Evolutionary conservation across 306 rosid species (phyloP).

Genomic region (Alnus glutinosa): DNA sequence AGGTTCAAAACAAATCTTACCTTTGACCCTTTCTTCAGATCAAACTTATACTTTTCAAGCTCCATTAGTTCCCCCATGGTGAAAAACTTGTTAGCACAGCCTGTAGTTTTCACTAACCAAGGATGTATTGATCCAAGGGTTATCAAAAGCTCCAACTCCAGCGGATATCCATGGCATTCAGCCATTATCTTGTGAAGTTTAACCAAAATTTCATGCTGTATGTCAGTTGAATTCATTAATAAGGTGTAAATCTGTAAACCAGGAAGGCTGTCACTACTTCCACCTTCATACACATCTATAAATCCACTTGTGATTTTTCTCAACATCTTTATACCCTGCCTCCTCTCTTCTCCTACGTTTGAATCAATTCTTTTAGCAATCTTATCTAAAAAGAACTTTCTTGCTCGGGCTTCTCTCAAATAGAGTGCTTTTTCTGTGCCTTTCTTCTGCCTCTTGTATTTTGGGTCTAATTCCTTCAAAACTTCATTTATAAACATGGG

Average conservation of each 20-base stretch:
- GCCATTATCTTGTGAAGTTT: constrained; percentile 59
- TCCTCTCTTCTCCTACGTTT: constrained; percentile 56
- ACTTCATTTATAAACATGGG: constrained; percentile 77
- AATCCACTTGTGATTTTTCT: constrained; percentile 74
- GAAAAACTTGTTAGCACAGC: constrained; percentile 69
- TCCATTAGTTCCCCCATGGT: constrained; percentile 37
- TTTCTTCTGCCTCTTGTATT: constrained; percentile 53
- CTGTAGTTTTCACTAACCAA: constrained; percentile 76
- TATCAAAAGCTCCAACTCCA: constrained; percentile 87
- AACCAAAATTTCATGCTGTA: constrained; percentile 62
- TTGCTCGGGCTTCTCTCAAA: constrained; percentile 66
- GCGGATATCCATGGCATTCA: constrained; percentile 62
- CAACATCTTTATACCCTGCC: constrained; percentile 74
- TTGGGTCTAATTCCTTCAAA: constrained; percentile 67
- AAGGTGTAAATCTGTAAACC: constrained; percentile 93
- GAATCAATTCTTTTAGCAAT: constrained; percentile 89
- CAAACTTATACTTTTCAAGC: constrained; percentile 68
- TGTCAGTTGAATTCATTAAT: constrained; percentile 81
- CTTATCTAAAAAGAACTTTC: constrained; percentile 78
- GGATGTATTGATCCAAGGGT: constrained; percentile 99
- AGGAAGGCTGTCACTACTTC: constrained; percentile 71
- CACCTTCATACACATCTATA: constrained; percentile 89
- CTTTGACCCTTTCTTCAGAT: constrained; percentile 76
- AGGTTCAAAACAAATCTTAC: constrained; percentile 84
- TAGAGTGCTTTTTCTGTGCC: constrained; percentile 41